Conservation (phyloP, 2,329 filamentous ascomycete genomes). For the Colletotrichum godetiae region DNA sequence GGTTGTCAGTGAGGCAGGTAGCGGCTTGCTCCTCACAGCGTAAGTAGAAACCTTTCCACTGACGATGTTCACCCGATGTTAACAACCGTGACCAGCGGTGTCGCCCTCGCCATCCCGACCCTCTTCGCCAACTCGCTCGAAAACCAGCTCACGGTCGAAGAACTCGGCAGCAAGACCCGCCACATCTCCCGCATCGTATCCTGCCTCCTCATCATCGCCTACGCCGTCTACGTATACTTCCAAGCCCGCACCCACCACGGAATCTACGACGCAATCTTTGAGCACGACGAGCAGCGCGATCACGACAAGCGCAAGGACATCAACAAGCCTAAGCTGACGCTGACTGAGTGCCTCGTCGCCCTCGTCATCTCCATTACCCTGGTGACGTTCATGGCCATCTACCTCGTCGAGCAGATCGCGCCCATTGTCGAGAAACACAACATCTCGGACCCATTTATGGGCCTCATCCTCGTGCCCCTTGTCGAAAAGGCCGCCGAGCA, state of each 20-base stretch:
- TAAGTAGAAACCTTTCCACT: conserved; percentile 58
- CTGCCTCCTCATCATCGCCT: conserved; percentile 77
- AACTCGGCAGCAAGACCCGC: conserved; percentile 65
- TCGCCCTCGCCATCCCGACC: conserved; percentile 57
- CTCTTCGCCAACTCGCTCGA: conserved; percentile 64
- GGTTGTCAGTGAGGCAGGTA: conserved; percentile 82
- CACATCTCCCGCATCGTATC: conserved; percentile 78
- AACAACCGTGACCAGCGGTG: conserved; percentile 42
- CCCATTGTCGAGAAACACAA: conserved; percentile 58
- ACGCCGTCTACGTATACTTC: conserved; percentile 75
- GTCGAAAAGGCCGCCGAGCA: conserved; percentile 91
- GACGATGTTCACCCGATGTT: neutral
- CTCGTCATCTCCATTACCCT: conserved; percentile 73
- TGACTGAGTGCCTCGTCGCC: conserved; percentile 77
- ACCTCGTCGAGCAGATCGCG: conserved; percentile 79
- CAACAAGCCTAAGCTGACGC: conserved; percentile 75
- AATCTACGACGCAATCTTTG: conserved; percentile 80
- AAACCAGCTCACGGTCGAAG: conserved; percentile 34
- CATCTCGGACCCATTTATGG: conserved; percentile 66
- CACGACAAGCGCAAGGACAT: conserved; percentile 71
- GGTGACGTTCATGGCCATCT: conserved; percentile 79
- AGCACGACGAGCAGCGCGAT: conserved; percentile 76
- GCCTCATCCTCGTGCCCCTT: conserved; percentile 82
- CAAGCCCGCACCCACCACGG: conserved; percentile 82
- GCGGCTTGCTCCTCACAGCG: conserved; percentile 80